These are phyloP conservation scores for Tardiomyces digboiensis DNA, from an alignment of 1,139 yeast genomes.

Conservation along the genomic window DNA sequence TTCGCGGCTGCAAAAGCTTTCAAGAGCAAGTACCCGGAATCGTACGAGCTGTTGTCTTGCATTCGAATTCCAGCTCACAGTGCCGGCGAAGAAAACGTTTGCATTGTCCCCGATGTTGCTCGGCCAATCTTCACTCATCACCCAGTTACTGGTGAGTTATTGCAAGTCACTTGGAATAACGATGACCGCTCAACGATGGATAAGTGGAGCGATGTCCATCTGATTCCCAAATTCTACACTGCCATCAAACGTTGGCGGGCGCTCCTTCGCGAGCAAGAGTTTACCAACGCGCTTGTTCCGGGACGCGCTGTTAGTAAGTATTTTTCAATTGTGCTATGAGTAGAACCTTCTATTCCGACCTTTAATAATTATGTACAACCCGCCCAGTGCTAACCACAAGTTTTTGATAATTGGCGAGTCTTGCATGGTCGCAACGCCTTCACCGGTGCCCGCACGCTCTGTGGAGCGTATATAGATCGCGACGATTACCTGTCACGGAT, in stretches of 20 bases:
- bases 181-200: constrained; percentile 65
- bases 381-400: constrained; percentile 2
- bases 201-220: constrained; percentile 42
- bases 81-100: constrained; percentile 63
- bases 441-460: constrained; percentile 62
- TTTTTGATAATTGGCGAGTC: constrained; percentile 73
- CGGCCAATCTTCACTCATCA: constrained; percentile 53
- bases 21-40: constrained; percentile 40
- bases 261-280: constrained; percentile 45
- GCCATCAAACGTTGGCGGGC: constrained; percentile 52
- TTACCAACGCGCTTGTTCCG: constrained; percentile 50
- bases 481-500: constrained; percentile 59
- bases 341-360: too few relatives aligned
- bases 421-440: constrained; percentile 65
- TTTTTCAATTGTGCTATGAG: too few relatives aligned
- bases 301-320: constrained; percentile 45
- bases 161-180: constrained; percentile 70
- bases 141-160: constrained; percentile 37
- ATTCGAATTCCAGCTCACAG: constrained; percentile 64
- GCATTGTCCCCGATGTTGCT: constrained; percentile 53
- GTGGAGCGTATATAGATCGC: constrained; percentile 66
- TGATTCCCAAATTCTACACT: constrained; percentile 47
- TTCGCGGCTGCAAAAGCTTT: constrained; percentile 51
- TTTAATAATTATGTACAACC: too few relatives aligned
- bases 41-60: constrained; percentile 42